Conservation (phyloP, 768 basidiomycete species). For the Nidularia pulvinata region DNA sequence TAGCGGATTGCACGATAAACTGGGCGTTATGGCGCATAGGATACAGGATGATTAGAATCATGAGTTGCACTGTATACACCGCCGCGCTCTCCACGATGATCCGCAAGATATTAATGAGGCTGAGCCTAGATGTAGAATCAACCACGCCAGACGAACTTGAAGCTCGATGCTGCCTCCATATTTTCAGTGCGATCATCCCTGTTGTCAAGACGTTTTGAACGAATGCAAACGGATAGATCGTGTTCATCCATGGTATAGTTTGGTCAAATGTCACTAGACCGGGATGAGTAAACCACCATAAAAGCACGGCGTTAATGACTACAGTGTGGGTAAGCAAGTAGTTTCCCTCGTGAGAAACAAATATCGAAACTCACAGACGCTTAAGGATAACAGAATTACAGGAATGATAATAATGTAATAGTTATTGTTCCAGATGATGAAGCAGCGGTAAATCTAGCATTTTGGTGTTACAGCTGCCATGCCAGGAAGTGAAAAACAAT, state of each 20-base stretch:
- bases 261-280: not conserved
- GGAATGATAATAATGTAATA: slow-evolving; percentile 14
- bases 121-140: slow-evolving; percentile 7
- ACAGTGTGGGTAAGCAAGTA: not conserved
- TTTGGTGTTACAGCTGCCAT: not conserved
- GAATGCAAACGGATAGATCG: slow-evolving; percentile 16
- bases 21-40: slow-evolving; percentile 18
- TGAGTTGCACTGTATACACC: slow-evolving; percentile 21
- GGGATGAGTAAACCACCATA: slow-evolving; percentile 15
- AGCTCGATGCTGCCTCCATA: slow-evolving; percentile 16
- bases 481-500: not conserved
- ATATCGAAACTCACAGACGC: slow-evolving; percentile 9
- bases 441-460: slow-evolving; percentile 17
- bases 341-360: not conserved
- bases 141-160: slow-evolving; percentile 11
- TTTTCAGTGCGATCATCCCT: slow-evolving; percentile 18
- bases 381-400: slow-evolving; percentile 9
- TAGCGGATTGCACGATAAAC: slow-evolving; percentile 18
- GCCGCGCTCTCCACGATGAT: slow-evolving; percentile 28
- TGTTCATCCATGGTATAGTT: slow-evolving; percentile 9
- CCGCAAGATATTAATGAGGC: slow-evolving; percentile 17
- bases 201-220: slow-evolving; percentile 21
- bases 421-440: slow-evolving; percentile 18
- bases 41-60: slow-evolving; percentile 22
- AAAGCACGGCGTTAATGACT: slow-evolving; percentile 9